A percentile compares a stretch with the other conserved stretches of the same genome.
Evolutionary conservation across 2,329 filamentous ascomycete species (phyloP).

Genomic region (Endoconidiophora polonica): DNA sequence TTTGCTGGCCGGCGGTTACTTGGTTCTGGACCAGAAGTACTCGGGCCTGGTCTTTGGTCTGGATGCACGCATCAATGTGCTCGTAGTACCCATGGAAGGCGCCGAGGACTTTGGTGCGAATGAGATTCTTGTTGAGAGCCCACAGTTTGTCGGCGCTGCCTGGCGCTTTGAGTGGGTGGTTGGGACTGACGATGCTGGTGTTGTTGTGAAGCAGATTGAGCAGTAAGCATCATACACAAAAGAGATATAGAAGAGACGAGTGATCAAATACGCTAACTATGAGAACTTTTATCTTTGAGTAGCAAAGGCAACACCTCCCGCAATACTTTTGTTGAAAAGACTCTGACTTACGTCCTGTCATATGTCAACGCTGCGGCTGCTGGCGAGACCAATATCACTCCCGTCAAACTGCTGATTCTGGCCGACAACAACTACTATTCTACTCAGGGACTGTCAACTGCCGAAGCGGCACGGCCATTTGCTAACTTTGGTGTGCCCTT

Average conservation of each 20-base stretch:
- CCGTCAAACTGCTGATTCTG: constrained; percentile 67
- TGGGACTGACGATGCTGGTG: constrained; percentile 55
- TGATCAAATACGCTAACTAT: not conserved
- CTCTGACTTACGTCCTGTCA: constrained; percentile 71
- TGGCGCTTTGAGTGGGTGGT: constrained; percentile 77
- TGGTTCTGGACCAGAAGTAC: constrained; percentile 77
- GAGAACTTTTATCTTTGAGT: not conserved
- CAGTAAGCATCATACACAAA: constrained; percentile 39
- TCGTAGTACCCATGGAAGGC: constrained; percentile 39
- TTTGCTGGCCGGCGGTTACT: constrained; percentile 81
- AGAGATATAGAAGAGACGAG: not conserved
- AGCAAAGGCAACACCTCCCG: constrained; percentile 24
- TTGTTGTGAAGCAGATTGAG: constrained; percentile 63
- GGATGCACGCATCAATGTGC: constrained; percentile 48
- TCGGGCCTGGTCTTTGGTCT: constrained; percentile 59
- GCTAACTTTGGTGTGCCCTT: constrained; percentile 62
- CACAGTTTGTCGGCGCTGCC: constrained; percentile 72
- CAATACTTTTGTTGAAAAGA: constrained; percentile 87
- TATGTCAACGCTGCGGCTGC: constrained; percentile 40
- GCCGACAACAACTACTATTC: constrained; percentile 98
- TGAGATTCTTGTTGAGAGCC: constrained; percentile 75
- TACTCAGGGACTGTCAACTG: constrained; percentile 22
- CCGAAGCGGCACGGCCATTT: constrained; percentile 37
- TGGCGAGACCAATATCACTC: constrained; percentile 36
- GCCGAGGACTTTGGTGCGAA: constrained; percentile 45